Evolutionary conservation across 2,329 filamentous ascomycete genomes (phyloP), one percentile per base, ranked within the genome.

Genomic region (Hymenoscyphus fraxineus): DNA sequence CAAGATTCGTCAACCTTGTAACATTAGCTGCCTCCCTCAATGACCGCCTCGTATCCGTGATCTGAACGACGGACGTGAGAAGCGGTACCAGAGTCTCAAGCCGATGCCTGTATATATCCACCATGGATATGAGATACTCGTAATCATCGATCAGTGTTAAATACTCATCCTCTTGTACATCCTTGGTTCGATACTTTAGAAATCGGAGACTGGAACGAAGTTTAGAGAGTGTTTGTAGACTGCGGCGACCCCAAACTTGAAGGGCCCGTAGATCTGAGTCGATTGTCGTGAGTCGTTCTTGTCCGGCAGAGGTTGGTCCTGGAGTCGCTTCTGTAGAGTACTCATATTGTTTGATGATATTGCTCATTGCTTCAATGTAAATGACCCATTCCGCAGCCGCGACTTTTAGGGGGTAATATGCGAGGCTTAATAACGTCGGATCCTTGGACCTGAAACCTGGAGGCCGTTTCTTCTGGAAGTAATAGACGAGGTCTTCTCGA

Each of bases 21-120:
- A 67, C 62, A 32, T 67, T 68, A 12, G 61, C 57, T 32, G 65
- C 59, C 56, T 67, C 63, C 22, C 19, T 62, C n/a, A 64, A 51
- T 16, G 63, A 60, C 5, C 65, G 40, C 27, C 61, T 56, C 4
- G 39, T 65, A 10, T 68, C 67, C 6, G 47, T 31, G 22, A 68
- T 65, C 27, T 67, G 65, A 9, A 68, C 40, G 22, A 67, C 35
- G 3, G 66, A 66, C 9, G 60, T 65, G 31, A 68, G 56, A 39
- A 68, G 41, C 4, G 66, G 64, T 9, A 68, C 51, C 22, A 62
- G 60, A 12, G n/a, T 44, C 55, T 68, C 62, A 13, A 68, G 60
- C 31, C 51, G 60, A 44, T 41, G 59, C 10, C 64, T 55, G 54
- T 68, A 63, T 16, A 31, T 56, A 10, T 62, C 55, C 9, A 68